Percentiles rank a stretch among this genome's conserved stretches.
Evolutionary conservation across 768 basidiomycete genomes (phyloP).

Genomic region (Tephrocybe sp.): DNA sequence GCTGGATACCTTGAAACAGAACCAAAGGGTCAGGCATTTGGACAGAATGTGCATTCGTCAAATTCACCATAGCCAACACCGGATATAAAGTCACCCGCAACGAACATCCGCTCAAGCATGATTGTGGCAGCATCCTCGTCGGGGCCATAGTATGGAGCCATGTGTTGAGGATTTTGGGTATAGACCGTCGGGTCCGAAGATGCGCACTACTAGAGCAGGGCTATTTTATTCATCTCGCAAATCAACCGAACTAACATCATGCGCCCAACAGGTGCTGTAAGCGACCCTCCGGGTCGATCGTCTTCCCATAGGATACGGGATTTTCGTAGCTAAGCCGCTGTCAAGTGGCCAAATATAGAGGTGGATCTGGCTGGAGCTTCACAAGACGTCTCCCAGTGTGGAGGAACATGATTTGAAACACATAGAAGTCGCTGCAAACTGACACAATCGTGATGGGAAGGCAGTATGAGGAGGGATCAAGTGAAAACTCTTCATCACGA

Average conservation of each 20-base stretch:
- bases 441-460: too few species aligned
- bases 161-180: background rate
- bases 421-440: too few species aligned
- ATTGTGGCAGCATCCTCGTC: conserved; percentile 27
- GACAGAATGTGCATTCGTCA: too few species aligned
- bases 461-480: too few species aligned
- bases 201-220: background rate
- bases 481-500: too few species aligned
- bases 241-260: background rate
- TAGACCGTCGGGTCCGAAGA: background rate
- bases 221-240: background rate
- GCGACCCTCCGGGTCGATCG: background rate
- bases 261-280: too few species aligned
- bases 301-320: background rate
- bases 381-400: too few species aligned
- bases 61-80: conserved; percentile 34
- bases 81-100: conserved; percentile 36
- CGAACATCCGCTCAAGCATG: conserved; percentile 32
- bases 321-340: background rate
- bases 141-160: conserved; percentile 28
- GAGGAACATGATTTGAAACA: too few species aligned
- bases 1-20: conserved; percentile 24
- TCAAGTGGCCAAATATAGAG: too few species aligned
- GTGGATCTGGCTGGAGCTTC: too few species aligned
- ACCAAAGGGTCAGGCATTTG: too few species aligned